phyloP scores from a whole-genome alignment of 805 yeast genomes.

The Zygosaccharomyces siamensis region DNA sequence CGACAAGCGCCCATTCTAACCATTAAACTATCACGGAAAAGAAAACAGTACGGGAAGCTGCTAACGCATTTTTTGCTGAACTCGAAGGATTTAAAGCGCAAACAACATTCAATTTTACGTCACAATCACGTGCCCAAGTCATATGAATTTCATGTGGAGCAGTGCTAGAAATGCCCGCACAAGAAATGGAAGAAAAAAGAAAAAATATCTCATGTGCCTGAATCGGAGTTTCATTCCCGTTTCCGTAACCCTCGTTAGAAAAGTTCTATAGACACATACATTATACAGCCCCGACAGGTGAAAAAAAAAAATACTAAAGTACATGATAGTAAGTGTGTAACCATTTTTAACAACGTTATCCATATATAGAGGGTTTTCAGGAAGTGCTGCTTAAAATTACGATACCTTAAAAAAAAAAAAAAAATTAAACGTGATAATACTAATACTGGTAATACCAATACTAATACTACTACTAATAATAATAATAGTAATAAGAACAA shows the following conservation, averaged over 20 bases:
- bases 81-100: too few species aligned
- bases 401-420: neutral
- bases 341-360: too few species aligned
- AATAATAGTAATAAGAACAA: too few species aligned
- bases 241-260: neutral
- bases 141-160: neutral
- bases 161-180: neutral
- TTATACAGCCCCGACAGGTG: neutral
- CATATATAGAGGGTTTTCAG: too few species aligned
- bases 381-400: too few species aligned
- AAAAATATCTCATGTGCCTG: neutral
- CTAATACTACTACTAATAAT: too few species aligned
- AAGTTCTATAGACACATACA: too few species aligned
- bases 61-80: too few species aligned
- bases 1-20: conserved; percentile 2
- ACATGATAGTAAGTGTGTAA: too few species aligned
- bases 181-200: neutral
- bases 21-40: neutral
- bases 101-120: neutral
- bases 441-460: too few species aligned
- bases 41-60: neutral
- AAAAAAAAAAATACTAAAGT: too few species aligned
- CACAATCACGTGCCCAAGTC: neutral
- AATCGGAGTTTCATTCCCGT: neutral
- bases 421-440: neutral